Evolutionary conservation across 2,329 filamentous ascomycete species (phyloP).

Genomic region (Talaromyces verruculosus): DNA sequence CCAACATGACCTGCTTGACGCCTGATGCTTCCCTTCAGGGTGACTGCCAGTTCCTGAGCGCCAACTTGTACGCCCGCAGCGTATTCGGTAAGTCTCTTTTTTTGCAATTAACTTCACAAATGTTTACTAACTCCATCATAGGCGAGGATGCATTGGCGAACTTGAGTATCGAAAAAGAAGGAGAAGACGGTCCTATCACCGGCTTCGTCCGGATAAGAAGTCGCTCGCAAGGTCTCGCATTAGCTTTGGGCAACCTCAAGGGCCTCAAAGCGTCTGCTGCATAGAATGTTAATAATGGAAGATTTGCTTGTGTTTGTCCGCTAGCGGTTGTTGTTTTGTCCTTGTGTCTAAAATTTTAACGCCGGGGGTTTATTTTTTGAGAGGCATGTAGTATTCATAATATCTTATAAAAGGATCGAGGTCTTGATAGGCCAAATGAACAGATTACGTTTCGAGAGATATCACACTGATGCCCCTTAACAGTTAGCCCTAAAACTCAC

Average conservation of each 20-base stretch:
- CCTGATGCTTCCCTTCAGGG: slow-evolving; percentile 95
- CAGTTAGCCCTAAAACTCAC: not conserved
- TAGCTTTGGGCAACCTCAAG: slow-evolving; percentile 92
- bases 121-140: slow-evolving; percentile 41
- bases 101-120: slow-evolving; percentile 5
- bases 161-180: slow-evolving; percentile 95
- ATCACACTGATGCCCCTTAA: not conserved
- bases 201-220: slow-evolving; percentile 98
- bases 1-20: slow-evolving; percentile 97
- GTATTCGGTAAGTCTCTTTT: slow-evolving; percentile 80
- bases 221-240: slow-evolving; percentile 88
- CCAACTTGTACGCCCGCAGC: slow-evolving; percentile 92
- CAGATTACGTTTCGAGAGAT: not conserved
- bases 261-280: slow-evolving; percentile 72
- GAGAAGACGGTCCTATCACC: slow-evolving; percentile 89
- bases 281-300: slow-evolving; percentile 34
- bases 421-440: slow-evolving; percentile 10
- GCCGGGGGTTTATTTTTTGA: slow-evolving; percentile 2
- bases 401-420: slow-evolving; percentile 11
- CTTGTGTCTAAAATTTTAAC: slow-evolving; percentile 7
- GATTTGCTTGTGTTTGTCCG: slow-evolving; percentile 24
- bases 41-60: slow-evolving; percentile 96
- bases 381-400: slow-evolving; percentile 17
- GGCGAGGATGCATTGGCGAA: slow-evolving; percentile 98
- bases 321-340: slow-evolving; percentile 16